Percentiles rank a stretch among this genome's conserved stretches.
Evolutionary conservation across 306 rosid genomes (phyloP).

Genomic region (Dryas alaskensis): DNA sequence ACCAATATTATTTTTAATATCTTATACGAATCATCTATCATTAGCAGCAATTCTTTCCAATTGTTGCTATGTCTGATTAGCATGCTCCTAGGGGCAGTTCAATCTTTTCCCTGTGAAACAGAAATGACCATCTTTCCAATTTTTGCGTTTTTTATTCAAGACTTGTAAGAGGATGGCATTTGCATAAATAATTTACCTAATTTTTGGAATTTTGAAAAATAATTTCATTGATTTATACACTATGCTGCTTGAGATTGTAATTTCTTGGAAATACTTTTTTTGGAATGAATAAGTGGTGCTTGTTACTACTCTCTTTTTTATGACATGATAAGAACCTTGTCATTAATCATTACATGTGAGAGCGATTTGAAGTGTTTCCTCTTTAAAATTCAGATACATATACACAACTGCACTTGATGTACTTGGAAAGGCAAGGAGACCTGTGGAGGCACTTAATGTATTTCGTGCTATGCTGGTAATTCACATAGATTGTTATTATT

Average conservation of each 20-base stretch:
- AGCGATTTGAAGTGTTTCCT: slow-evolving; percentile 11
- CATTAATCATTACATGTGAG: background rate
- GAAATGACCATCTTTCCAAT: no score
- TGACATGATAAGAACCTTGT: background rate
- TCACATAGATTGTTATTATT: slow-evolving; percentile 5
- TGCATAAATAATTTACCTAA: no score
- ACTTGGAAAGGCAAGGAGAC: slow-evolving; percentile 88
- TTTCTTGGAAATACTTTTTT: background rate
- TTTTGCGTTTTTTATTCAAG: no score
- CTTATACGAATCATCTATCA: background rate
- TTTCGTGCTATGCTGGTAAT: slow-evolving; percentile 82
- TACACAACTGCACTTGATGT: slow-evolving; percentile 86
- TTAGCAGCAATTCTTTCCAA: background rate
- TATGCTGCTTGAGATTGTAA: background rate
- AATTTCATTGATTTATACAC: background rate
- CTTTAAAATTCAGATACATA: slow-evolving; percentile 49
- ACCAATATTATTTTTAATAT: background rate
- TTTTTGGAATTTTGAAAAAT: background rate
- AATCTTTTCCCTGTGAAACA: no score
- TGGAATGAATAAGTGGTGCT: background rate
- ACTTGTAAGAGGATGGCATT: no score
- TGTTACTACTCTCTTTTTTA: background rate
- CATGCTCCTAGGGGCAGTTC: background rate
- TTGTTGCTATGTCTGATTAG: background rate
- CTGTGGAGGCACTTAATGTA: slow-evolving; percentile 83